Conservation (phyloP, 208 protist species). For the Crithidia bombi region DNA sequence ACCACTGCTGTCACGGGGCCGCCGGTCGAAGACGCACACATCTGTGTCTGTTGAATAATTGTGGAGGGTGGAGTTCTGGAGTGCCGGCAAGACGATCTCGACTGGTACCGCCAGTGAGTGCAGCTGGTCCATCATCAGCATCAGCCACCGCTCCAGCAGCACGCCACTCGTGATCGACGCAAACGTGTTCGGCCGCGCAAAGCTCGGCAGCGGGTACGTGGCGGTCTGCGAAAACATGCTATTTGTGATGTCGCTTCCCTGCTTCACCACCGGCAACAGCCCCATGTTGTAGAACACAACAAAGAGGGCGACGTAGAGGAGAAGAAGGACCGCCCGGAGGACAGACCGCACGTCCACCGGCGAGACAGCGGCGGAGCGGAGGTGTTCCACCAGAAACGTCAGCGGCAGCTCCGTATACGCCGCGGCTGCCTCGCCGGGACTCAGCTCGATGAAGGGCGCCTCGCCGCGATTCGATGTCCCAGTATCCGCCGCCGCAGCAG, state of each 20-base stretch:
- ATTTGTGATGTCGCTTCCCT: constrained; percentile 20
- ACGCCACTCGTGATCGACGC: constrained; percentile 21
- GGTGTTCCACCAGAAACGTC: constrained; percentile 31
- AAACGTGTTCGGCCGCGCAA: constrained; percentile 39
- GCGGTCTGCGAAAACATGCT: constrained; percentile 28
- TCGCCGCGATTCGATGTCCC: neutral
- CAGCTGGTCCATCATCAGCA: constrained; percentile 27
- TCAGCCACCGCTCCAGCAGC: constrained; percentile 12
- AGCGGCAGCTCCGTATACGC: constrained; percentile 51
- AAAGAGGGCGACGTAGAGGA: constrained; percentile 21
- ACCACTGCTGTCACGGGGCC: too few species aligned
- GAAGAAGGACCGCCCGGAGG: neutral
- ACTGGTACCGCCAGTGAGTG: constrained; percentile 9
- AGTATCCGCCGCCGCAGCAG: neutral
- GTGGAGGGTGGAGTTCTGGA: neutral
- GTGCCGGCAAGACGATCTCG: neutral
- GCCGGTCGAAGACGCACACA: neutral
- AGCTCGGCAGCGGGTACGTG: constrained; percentile 31
- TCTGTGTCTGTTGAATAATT: neutral
- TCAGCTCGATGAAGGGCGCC: constrained; percentile 14
- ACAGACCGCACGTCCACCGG: constrained; percentile 2
- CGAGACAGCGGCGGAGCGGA: constrained; percentile 22
- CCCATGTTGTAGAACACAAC: constrained; percentile 17
- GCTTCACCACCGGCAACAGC: constrained; percentile 11
- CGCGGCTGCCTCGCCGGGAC: constrained; percentile 31